phyloP scores from a whole-genome alignment of 2,329 filamentous ascomycete species.

The Fusarium citri region DNA sequence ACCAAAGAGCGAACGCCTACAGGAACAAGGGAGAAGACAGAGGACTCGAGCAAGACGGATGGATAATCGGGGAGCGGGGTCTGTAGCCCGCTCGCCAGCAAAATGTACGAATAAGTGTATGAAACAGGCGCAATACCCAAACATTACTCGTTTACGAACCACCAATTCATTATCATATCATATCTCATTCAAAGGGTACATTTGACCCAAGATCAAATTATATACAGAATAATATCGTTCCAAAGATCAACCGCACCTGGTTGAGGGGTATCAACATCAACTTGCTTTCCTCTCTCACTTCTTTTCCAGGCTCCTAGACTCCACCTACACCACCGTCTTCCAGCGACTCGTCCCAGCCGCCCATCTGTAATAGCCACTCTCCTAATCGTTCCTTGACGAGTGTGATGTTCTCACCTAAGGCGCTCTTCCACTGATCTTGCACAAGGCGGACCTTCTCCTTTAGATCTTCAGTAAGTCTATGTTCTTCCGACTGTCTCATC shows the following conservation, averaged over 20 bases:
- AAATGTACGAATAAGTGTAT: constrained; percentile 41
- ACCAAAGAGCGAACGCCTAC: not conserved
- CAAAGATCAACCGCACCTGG: constrained; percentile 29
- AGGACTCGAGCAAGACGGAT: not conserved
- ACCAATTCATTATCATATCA: constrained; percentile 30
- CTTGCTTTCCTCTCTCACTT: constrained; percentile 11
- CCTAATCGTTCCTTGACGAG: constrained; percentile 80
- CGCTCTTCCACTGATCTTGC: constrained; percentile 90
- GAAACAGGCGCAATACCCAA: constrained; percentile 30
- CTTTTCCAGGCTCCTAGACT: constrained; percentile 47
- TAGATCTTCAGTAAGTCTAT: constrained; percentile 81
- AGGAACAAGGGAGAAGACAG: not conserved
- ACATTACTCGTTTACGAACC: constrained; percentile 10
- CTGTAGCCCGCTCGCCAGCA: not conserved
- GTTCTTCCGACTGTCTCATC: constrained; percentile 75
- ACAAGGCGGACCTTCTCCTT: constrained; percentile 94
- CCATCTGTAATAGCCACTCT: constrained; percentile 77
- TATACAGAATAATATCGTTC: constrained; percentile 39
- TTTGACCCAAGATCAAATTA: constrained; percentile 28
- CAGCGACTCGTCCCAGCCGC: constrained; percentile 88
- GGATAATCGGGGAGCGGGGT: not conserved
- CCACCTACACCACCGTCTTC: constrained; percentile 67
- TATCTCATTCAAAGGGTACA: constrained; percentile 29
- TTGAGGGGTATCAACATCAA: constrained; percentile 48
- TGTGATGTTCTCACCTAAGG: constrained; percentile 81